phyloP scores from a whole-genome alignment of 2,329 filamentous ascomycete genomes.

The Arthrobotrys megalospora region DNA sequence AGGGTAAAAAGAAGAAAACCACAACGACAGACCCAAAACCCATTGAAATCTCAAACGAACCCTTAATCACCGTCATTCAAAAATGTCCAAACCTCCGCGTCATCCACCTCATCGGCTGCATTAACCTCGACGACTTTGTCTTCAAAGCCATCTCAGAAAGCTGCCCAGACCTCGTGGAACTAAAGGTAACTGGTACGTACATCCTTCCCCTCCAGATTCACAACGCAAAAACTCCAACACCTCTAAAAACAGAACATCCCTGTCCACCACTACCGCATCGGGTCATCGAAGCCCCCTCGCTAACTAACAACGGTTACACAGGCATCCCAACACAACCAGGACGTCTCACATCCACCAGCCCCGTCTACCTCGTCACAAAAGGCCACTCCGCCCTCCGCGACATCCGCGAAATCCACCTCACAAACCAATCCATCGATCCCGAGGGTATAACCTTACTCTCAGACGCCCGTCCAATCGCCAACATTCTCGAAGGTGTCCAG shows the following conservation, averaged over 20 bases:
- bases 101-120: conserved; percentile 38
- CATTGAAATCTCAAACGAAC: conserved; percentile 41
- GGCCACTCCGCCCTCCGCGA: not conserved
- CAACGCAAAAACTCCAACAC: conserved; percentile 35
- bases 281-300: conserved; percentile 6
- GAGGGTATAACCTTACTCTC: conserved; percentile 37
- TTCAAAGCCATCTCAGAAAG: conserved; percentile 24
- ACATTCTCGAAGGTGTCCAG: conserved; percentile 44
- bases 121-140: conserved; percentile 21
- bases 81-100: conserved; percentile 26
- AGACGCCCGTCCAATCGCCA: conserved; percentile 27
- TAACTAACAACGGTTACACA: conserved; percentile 33
- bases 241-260: conserved; percentile 16
- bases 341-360: conserved; percentile 28
- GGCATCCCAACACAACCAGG: conserved; percentile 36
- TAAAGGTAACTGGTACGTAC: conserved; percentile 41
- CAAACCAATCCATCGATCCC: conserved; percentile 31
- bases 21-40: conserved; percentile 9
- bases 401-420: conserved; percentile 33
- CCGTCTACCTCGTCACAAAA: conserved; percentile 32
- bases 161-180: conserved; percentile 31
- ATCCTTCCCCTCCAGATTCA: not conserved
- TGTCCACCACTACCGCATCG: conserved; percentile 22
- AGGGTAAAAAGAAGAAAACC: conserved; percentile 10
- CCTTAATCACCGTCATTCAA: not conserved